A percentile compares a stretch with the other conserved stretches of the same genome.
Conservation (phyloP, 2,329 filamentous ascomycete species). For the Fusarium sp. region DNA sequence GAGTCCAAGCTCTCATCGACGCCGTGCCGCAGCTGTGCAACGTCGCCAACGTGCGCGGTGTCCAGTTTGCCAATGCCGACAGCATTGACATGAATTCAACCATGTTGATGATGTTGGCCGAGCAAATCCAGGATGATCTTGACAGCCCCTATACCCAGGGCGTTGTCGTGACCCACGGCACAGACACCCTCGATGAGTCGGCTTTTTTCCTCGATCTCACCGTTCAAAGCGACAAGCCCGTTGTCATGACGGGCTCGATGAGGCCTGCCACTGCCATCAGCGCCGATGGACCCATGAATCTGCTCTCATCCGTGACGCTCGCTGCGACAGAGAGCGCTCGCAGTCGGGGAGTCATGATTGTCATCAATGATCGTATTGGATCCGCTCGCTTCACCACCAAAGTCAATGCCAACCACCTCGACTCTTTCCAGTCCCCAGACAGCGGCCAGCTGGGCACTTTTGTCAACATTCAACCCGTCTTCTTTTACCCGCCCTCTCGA, state of each 20-base stretch:
- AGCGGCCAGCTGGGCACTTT: conserved; percentile 67
- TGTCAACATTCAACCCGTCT: conserved; percentile 67
- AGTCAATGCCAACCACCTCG: conserved; percentile 70
- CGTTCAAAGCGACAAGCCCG: conserved; percentile 66
- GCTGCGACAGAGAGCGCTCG: conserved; percentile 58
- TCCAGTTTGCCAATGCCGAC: conserved; percentile 62
- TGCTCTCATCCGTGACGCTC: conserved; percentile 68
- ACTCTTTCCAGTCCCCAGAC: conserved; percentile 70
- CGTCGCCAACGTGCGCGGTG: conserved; percentile 64
- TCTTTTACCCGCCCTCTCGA: conserved; percentile 65
- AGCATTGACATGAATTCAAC: conserved; percentile 59
- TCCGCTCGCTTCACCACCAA: conserved; percentile 69
- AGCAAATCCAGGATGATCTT: conserved; percentile 60
- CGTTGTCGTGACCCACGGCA: conserved; percentile 72
- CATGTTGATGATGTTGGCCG: conserved; percentile 59
- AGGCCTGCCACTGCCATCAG: conserved; percentile 70
- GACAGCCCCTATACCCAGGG: conserved; percentile 55
- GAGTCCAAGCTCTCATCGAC: conserved; percentile 61
- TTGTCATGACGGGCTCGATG: conserved; percentile 72
- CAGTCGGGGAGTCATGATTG: conserved; percentile 67
- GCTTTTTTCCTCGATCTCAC: conserved; percentile 72
- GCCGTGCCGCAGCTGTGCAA: conserved; percentile 65
- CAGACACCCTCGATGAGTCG: conserved; percentile 72
- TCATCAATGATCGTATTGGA: conserved; percentile 70
- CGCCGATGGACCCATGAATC: conserved; percentile 71